Conservation (phyloP, 2,329 filamentous ascomycete genomes). For the Monilinia vaccinii-corymbosi region DNA sequence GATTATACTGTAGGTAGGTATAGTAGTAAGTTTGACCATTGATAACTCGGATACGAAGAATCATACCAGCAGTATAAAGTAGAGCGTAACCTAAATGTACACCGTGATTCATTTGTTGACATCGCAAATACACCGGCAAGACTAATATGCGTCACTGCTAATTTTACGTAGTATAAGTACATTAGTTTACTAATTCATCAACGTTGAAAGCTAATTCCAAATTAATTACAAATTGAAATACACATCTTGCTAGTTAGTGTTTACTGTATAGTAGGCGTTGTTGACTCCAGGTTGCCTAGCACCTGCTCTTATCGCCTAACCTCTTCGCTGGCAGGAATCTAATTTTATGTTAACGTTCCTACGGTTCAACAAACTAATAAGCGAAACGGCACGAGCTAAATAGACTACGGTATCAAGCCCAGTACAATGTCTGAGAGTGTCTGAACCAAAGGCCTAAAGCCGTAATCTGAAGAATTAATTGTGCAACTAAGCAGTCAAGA, state of each 20-base stretch:
- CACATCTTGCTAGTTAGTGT: background rate
- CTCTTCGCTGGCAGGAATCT: background rate
- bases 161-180: background rate
- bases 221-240: background rate
- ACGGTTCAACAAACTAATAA: background rate
- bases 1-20: background rate
- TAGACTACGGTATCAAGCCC: background rate
- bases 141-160: background rate
- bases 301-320: background rate
- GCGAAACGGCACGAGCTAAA: background rate
- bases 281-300: background rate
- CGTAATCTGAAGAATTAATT: background rate
- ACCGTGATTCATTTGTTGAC: background rate
- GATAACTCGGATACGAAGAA: too few relatives aligned
- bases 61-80: too few relatives aligned
- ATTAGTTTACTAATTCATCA: background rate
- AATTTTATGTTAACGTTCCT: background rate
- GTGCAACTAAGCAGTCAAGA: background rate
- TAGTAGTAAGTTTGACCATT: too few relatives aligned
- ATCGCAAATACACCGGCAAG: background rate
- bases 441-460: background rate
- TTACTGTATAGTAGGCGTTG: background rate
- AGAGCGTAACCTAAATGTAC: background rate
- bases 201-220: background rate
- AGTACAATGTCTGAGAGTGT: background rate